Evolutionary conservation across 495 filamentous ascomycete species (phyloP).

Genomic region (Choiromyces venosus): DNA sequence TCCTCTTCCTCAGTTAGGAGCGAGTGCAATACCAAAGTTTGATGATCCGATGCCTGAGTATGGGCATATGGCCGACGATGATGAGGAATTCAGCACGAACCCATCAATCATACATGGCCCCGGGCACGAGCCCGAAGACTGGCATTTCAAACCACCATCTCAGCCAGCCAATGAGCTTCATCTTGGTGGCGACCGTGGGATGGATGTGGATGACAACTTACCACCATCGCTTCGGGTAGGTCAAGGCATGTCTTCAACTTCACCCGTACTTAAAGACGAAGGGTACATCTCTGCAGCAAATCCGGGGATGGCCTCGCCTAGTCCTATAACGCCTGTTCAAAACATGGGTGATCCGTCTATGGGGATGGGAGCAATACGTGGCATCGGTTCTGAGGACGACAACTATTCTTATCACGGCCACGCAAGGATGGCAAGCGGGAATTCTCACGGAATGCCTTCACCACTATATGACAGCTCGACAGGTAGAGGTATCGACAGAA

Average conservation of each 20-base stretch:
- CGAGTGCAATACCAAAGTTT: slow-evolving; percentile 59
- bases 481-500: slow-evolving; percentile 80
- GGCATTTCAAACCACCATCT: slow-evolving; percentile 23
- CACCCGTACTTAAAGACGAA: slow-evolving; percentile 57
- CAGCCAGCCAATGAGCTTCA: slow-evolving; percentile 24
- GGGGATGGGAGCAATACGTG: slow-evolving; percentile 50
- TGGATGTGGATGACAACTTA: slow-evolving; percentile 12
- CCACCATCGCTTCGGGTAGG: slow-evolving; percentile 29
- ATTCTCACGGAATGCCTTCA: slow-evolving; percentile 83
- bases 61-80: slow-evolving; percentile 56
- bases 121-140: slow-evolving; percentile 29
- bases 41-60: slow-evolving; percentile 64
- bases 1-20: slow-evolving; percentile 48
- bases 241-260: slow-evolving; percentile 17
- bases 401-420: slow-evolving; percentile 51
- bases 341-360: slow-evolving; percentile 31
- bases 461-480: slow-evolving; percentile 88
- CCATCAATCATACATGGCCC: slow-evolving; percentile 70
- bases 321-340: slow-evolving; percentile 33
- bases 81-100: slow-evolving; percentile 67
- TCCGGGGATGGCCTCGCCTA: slow-evolving; percentile 39
- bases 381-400: slow-evolving; percentile 47
- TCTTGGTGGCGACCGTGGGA: slow-evolving; percentile 31
- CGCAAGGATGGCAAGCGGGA: slow-evolving; percentile 56
- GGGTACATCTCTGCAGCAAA: slow-evolving; percentile 81